Percentiles rank a stretch among this genome's conserved stretches.
phyloP scores from a whole-genome alignment of 2,329 filamentous ascomycete genomes.

The Fusarium praegraminearum region DNA sequence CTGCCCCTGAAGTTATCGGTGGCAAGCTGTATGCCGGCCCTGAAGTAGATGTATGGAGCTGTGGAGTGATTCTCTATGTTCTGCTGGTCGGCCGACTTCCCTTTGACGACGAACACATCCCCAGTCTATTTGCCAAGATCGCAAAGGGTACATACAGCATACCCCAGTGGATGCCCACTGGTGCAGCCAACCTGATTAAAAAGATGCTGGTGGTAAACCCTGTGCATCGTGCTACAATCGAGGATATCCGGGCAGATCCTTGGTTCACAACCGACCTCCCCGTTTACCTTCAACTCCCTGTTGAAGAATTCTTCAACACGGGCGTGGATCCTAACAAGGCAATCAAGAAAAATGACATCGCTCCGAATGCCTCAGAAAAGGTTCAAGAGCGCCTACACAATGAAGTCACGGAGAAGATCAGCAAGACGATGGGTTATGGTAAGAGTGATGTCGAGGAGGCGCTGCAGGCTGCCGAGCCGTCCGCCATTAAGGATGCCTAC shows the following conservation, averaged over 20 bases:
- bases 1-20: conserved; percentile 96
- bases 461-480: conserved; percentile 89
- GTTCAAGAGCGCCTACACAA: conserved; percentile 92
- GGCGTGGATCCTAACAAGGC: conserved; percentile 94
- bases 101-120: conserved; percentile 99
- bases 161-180: conserved; percentile 88
- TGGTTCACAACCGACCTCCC: conserved; percentile 94
- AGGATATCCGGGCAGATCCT: conserved; percentile 90
- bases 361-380: conserved; percentile 79
- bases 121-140: conserved; percentile 97
- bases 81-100: conserved; percentile 85
- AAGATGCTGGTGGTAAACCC: conserved; percentile 97
- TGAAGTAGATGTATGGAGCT: conserved; percentile 98
- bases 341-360: conserved; percentile 85
- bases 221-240: conserved; percentile 91
- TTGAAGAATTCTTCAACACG: conserved; percentile 92
- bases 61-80: conserved; percentile 90
- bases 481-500: conserved; percentile 98
- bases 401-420: conserved; percentile 93
- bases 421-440: conserved; percentile 97
- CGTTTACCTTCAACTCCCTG: conserved; percentile 85
- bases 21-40: conserved; percentile 97
- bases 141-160: conserved; percentile 93
- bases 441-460: conserved; percentile 96
- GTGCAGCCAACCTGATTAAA: conserved; percentile 84